Conservation (phyloP, 2,329 filamentous ascomycete genomes). For the Penicillium sp. region DNA sequence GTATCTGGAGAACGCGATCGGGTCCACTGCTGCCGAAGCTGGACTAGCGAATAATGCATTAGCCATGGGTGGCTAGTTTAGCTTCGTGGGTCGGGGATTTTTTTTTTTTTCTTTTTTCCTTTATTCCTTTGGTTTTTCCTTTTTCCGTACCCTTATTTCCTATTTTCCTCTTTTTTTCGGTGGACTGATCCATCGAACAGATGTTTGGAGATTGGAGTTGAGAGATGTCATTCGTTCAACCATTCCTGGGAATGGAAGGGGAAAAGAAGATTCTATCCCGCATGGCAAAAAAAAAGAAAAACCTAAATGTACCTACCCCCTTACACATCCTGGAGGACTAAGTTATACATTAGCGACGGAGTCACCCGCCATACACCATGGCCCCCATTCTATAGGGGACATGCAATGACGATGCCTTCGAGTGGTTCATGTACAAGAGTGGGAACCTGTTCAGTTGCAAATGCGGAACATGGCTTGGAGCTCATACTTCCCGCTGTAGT, state of each 20-base stretch:
- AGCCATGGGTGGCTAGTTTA: slow-evolving; percentile 12
- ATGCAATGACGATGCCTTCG: not conserved
- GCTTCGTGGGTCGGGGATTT: slow-evolving; percentile 5
- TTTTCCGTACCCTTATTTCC: not conserved
- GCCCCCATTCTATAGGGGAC: not conserved
- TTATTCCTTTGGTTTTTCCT: not conserved
- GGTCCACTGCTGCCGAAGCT: slow-evolving; percentile 9
- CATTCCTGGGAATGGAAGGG: not conserved
- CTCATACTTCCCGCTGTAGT: not conserved
- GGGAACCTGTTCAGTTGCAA: not conserved
- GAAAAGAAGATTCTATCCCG: slow-evolving; percentile 9
- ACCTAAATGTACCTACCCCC: slow-evolving; percentile 1
- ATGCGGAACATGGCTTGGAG: not conserved
- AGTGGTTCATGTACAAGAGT: not conserved
- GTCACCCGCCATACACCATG: not conserved
- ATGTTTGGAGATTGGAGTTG: not conserved
- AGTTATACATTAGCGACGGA: not conserved
- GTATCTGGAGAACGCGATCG: slow-evolving; percentile 8
- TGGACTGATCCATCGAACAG: not conserved
- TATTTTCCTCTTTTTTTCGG: not conserved
- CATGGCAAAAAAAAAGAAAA: not conserved
- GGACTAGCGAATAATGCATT: slow-evolving; percentile 2
- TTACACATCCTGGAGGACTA: not conserved
- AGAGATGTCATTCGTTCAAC: not conserved
- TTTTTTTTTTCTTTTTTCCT: not conserved